A percentile compares a stretch with the other conserved stretches of the same genome.
phyloP scores from a whole-genome alignment of 768 basidiomycete species.

The Russula compacta region DNA sequence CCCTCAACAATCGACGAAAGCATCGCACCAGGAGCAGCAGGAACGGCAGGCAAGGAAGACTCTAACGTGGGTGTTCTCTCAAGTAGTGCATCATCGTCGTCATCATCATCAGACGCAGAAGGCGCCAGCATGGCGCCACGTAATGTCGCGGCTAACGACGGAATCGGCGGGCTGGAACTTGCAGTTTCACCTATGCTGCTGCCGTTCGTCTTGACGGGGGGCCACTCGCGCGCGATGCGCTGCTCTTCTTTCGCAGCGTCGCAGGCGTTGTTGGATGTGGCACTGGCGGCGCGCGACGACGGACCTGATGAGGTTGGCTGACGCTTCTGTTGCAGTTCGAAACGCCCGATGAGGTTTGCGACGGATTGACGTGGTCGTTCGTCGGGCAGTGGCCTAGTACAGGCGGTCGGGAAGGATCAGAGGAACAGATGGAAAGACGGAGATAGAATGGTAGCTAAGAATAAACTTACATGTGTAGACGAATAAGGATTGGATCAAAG shows the following conservation, averaged over 20 bases:
- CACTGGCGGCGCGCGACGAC: conserved; percentile 53
- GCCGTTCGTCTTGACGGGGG: conserved; percentile 30
- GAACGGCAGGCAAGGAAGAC: background rate
- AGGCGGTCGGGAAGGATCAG: background rate
- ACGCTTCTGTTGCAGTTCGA: conserved; percentile 68
- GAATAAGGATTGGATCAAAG: background rate
- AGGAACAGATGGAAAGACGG: background rate
- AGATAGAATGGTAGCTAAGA: background rate
- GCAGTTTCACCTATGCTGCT: background rate
- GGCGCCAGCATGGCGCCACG: background rate
- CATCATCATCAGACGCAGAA: background rate
- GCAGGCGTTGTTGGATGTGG: conserved; percentile 51
- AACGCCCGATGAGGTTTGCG: conserved; percentile 84
- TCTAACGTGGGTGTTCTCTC: background rate
- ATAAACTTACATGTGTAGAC: conserved; percentile 8
- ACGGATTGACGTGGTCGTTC: conserved; percentile 81
- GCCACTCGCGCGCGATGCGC: conserved; percentile 73
- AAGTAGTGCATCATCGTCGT: background rate
- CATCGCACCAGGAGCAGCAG: background rate
- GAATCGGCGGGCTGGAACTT: background rate
- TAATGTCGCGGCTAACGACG: background rate
- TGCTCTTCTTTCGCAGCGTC: conserved; percentile 59
- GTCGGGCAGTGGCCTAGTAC: conserved; percentile 73
- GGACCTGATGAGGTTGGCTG: conserved; percentile 30
- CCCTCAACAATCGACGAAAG: background rate